Evolutionary conservation across 352 stramenopile genomes (phyloP), one percentile per base, ranked within the genome.

Genomic region (Phytophthora capsici): DNA sequence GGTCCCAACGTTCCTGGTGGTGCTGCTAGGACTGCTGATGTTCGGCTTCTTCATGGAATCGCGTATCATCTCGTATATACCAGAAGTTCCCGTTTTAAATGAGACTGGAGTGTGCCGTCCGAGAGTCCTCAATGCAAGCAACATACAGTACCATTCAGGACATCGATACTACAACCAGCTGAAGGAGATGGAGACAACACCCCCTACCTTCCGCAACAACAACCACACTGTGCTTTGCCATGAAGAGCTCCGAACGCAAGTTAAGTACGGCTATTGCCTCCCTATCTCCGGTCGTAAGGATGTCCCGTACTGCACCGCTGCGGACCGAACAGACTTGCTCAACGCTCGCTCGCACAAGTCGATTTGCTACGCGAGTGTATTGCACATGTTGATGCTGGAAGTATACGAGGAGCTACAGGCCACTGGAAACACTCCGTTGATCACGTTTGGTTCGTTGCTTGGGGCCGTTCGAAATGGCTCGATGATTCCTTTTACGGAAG

Each of bases 401-500:
- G 69, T 84, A 1, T 84, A 86, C 51, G 67, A 74, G 20, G 69
- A 86, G 52, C 50, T 86, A 17, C 12, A 69, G 36, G 54, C 37
- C 0, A 54, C 71, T 12, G 60, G 63, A 4, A 71, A 59, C 5
- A 51, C 54, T 16, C 79, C 79, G 12, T 46, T 70, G 22, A 41
- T 88, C 26, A 44, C 73, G 10, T 88, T 70, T 43, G 79, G 79
- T 17, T 75, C 77, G n/a, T 23, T 88, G 17, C 63, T 88, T 7
- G 76, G 76, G 6, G 78, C 76, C 9, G 57, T 88, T 14, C 74
- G 77, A 14, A 77, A 82, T 28, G 50, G 38, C 1, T 81, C 75
- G n/a, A 71, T 77, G 38, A 86, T 89, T 57, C 70, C 80, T 2
- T 89, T 82, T 54, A 86, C 80, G 1, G 77, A 86, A 28, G 80